Evolutionary conservation across 495 filamentous ascomycete genomes (phyloP), one percentile per base, ranked within the genome.

Genomic region (Hyaloscypha finlandica): DNA sequence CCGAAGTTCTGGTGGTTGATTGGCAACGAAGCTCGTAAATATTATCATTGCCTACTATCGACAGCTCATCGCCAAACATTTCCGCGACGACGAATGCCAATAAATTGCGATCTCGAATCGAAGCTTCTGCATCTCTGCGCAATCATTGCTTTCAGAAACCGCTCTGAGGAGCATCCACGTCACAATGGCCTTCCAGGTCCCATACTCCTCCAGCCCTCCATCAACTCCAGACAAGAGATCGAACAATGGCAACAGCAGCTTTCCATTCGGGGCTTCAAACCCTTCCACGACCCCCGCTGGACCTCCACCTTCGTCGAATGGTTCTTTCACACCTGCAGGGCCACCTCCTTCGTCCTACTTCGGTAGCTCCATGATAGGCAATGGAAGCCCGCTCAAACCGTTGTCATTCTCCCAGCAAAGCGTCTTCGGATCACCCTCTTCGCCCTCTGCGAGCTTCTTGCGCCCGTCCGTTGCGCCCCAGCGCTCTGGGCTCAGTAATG

Each of bases 231-330:
- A 75, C 58, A 67, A 54, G 61, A 69, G 61, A 59, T 65, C 70
- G 0, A 58, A 60, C 45, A 71, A 66, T 69, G 60, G 70, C 53
- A 70, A 63, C 2, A 58, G 56, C 62, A 33, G n/a, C 52, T 68
- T 58, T 59, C 54, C 45, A 8, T 77, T 76, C 64, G 76, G 67
- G 33, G 75, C 78, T 8, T 68, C 70, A 59, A 67, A 88, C 73
- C 82, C 87, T 37, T 93, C 93, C 0, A 94, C 90, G 1, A 94
- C 92, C 25, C 92, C 93, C 54, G 86, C 88, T 31, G 91, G 88
- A 11, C 87, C 85, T 57, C 92, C 92, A 16, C 91, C 91, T 29
- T 87, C 86, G 3, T 86, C 85, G 42, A 78, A 83, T 11, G 80
- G 81, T 25, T 92, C 91, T 35, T 92, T 92, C 75, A 92, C 90